Evolutionary conservation across 1,139 yeast species (phyloP).

Genomic region (Magnusiomyces starmeri): DNA sequence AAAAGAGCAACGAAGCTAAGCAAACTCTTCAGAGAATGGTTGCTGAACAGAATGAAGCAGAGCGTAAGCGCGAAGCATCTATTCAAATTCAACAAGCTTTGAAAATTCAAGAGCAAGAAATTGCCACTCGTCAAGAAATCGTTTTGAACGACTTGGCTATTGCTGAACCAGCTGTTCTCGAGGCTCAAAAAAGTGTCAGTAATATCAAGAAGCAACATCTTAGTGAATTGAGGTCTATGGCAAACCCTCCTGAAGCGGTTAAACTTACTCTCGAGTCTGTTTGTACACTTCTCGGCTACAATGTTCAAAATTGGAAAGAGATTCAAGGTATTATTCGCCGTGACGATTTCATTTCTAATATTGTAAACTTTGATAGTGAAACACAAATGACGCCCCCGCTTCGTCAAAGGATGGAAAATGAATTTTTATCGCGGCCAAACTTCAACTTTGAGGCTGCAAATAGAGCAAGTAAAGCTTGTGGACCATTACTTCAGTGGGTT

Average conservation of each 20-base stretch:
- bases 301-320: constrained; percentile 68
- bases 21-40: constrained; percentile 69
- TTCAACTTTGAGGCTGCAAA: constrained; percentile 70
- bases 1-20: constrained; percentile 64
- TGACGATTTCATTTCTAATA: constrained; percentile 81
- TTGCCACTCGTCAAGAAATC: constrained; percentile 45
- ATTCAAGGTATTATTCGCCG: constrained; percentile 73
- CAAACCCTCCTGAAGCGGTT: constrained; percentile 85
- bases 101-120: constrained; percentile 56
- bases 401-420: constrained; percentile 48
- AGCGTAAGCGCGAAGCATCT: constrained; percentile 81
- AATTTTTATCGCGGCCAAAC: constrained; percentile 55
- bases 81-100: constrained; percentile 66
- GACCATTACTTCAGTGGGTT: constrained; percentile 87
- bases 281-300: constrained; percentile 69
- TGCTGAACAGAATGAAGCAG: constrained; percentile 88
- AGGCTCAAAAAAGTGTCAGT: constrained; percentile 81
- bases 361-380: constrained; percentile 67
- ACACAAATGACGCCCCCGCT: constrained; percentile 48
- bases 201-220: constrained; percentile 88
- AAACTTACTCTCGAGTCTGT: constrained; percentile 85
- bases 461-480: constrained; percentile 93
- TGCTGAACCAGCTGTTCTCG: constrained; percentile 80
- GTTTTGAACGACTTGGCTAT: constrained; percentile 60
- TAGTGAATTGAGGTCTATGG: constrained; percentile 82